phyloP scores from a whole-genome alignment of 345 rosid genomes.

The Eucalyptus tenuipes region DNA sequence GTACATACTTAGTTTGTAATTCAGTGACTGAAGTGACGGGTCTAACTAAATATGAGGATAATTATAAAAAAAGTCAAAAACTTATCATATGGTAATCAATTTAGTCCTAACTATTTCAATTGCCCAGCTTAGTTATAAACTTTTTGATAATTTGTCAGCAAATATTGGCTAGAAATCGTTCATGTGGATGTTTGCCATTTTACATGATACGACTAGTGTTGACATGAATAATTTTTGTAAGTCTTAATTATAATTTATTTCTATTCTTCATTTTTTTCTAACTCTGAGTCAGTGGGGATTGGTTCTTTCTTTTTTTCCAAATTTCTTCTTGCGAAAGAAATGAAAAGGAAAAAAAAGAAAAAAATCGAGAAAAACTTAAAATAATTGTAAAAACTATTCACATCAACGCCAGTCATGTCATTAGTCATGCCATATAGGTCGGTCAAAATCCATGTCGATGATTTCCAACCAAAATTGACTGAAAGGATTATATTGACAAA shows the following conservation, averaged over 20 bases:
- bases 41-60: background rate
- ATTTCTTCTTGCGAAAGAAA: background rate
- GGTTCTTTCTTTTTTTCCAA: background rate
- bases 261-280: background rate
- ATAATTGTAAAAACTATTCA: background rate
- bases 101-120: background rate
- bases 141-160: background rate
- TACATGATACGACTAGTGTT: background rate
- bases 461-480: background rate
- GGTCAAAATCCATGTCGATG: rapidly evolving
- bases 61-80: background rate
- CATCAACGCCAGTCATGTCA: background rate
- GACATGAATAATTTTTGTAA: background rate
- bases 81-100: background rate
- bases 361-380: background rate
- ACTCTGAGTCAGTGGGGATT: rapidly evolving
- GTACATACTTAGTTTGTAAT: background rate
- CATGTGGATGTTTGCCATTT: background rate
- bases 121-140: background rate
- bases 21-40: background rate
- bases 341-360: background rate
- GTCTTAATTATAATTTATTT: background rate
- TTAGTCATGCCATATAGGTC: rapidly evolving
- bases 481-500: background rate
- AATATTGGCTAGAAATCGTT: background rate